Conservation (phyloP, 192 early-diverging fungal genomes). For the Coemansia sp. region DNA sequence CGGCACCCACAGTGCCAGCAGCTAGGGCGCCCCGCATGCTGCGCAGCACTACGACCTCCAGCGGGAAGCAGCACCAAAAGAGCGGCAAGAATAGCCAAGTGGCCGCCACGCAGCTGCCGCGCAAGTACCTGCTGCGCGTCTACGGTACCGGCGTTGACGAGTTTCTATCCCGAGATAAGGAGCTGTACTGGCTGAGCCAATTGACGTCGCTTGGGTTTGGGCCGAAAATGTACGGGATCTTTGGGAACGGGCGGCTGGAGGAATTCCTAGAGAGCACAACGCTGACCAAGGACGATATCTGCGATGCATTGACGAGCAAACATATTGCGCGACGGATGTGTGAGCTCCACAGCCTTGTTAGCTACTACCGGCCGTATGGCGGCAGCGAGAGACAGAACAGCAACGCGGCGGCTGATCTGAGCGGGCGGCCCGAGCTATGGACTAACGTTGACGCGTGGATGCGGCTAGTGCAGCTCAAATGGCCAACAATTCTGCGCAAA, state of each 20-base stretch:
- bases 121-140: slow-evolving; percentile 67
- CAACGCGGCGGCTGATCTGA: slow-evolving; percentile 8
- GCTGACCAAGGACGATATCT: slow-evolving; percentile 69
- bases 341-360: slow-evolving; percentile 73
- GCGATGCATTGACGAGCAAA: slow-evolving; percentile 62
- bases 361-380: slow-evolving; percentile 60
- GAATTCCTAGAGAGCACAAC: slow-evolving; percentile 79
- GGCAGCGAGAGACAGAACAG: neutral
- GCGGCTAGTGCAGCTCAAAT: slow-evolving; percentile 34
- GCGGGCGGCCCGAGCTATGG: slow-evolving; percentile 66
- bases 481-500: slow-evolving; percentile 16
- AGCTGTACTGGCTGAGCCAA: slow-evolving; percentile 76
- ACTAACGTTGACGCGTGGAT: slow-evolving; percentile 69
- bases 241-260: slow-evolving; percentile 86
- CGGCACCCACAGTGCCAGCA: slow-evolving; percentile 22
- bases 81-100: neutral
- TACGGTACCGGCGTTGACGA: slow-evolving; percentile 83
- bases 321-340: slow-evolving; percentile 75
- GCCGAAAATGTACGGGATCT: slow-evolving; percentile 72
- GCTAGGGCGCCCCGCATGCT: slow-evolving; percentile 7
- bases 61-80: neutral
- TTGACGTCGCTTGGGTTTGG: slow-evolving; percentile 74
- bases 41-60: neutral
- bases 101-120: slow-evolving; percentile 7
- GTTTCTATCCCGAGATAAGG: slow-evolving; percentile 76